A percentile compares a stretch with the other conserved stretches of the same genome.
phyloP scores from a whole-genome alignment of 2,329 filamentous ascomycete species.

The Nemania sp. region DNA sequence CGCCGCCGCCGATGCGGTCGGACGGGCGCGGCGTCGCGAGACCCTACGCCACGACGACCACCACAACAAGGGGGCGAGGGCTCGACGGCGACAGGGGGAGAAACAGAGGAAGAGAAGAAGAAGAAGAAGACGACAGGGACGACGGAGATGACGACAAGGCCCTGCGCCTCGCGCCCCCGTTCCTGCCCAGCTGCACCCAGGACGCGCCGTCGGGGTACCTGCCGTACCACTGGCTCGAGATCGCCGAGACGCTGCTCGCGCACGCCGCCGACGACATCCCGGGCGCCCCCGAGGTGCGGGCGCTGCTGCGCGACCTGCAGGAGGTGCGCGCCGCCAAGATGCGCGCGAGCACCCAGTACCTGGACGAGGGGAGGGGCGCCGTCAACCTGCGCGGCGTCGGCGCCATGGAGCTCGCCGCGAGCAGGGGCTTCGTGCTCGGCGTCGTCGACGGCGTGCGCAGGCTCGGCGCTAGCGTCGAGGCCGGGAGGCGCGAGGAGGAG shows the following conservation, averaged over 20 bases:
- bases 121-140: constrained; percentile 31
- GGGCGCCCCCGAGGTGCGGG: constrained; percentile 73
- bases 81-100: constrained; percentile 31
- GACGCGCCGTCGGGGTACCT: constrained; percentile 70
- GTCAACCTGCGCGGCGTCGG: constrained; percentile 75
- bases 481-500: constrained; percentile 75
- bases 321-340: constrained; percentile 92
- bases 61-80: constrained; percentile 19
- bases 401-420: constrained; percentile 90
- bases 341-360: constrained; percentile 70
- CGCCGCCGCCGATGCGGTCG: constrained; percentile 63
- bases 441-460: constrained; percentile 88
- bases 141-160: constrained; percentile 19
- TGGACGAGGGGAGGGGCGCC: constrained; percentile 75
- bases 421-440: constrained; percentile 78
- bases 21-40: constrained; percentile 52
- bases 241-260: constrained; percentile 84
- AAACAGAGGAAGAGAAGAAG: constrained; percentile 10
- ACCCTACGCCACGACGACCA: constrained; percentile 39
- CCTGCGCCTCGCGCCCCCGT: constrained; percentile 67
- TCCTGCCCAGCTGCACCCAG: constrained; percentile 75
- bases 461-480: constrained; percentile 80
- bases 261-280: constrained; percentile 82
- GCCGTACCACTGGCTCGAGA: constrained; percentile 94
- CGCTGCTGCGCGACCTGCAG: constrained; percentile 77